phyloP scores from a whole-genome alignment of 306 rosid species.

The Crotalaria pallida region DNA sequence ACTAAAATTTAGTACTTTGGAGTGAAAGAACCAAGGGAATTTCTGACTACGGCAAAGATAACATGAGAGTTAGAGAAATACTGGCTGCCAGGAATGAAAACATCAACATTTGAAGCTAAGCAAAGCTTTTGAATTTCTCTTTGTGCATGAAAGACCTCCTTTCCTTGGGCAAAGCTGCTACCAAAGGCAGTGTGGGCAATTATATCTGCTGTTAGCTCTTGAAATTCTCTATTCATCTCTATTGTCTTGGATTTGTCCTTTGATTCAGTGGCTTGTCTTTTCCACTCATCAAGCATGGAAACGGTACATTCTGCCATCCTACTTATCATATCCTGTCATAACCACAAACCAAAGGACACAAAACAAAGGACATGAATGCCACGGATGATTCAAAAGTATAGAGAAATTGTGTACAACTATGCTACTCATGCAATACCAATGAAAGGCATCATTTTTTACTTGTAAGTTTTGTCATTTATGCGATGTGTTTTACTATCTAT shows the following conservation, averaged over 20 bases:
- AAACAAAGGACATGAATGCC: not conserved
- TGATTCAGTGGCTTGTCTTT: not conserved
- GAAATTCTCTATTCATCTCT: constrained; percentile 17
- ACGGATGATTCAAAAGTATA: not conserved
- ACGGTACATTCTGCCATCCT: constrained; percentile 30
- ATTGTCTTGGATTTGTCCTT: not conserved
- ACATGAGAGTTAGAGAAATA: not conserved
- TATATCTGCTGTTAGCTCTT: constrained; percentile 27
- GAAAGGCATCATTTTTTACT: not conserved
- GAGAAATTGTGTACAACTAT: not conserved
- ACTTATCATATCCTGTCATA: constrained; percentile 29
- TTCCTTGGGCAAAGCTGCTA: constrained; percentile 23
- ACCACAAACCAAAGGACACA: too few relatives aligned
- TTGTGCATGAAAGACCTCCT: constrained; percentile 24
- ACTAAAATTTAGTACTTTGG: not conserved
- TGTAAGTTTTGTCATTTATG: not conserved
- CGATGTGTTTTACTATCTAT: too few relatives aligned
- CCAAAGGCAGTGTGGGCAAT: constrained; percentile 32
- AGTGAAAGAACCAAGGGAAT: not conserved
- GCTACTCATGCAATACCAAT: not conserved
- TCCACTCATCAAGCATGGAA: constrained; percentile 26
- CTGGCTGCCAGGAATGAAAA: constrained; percentile 36
- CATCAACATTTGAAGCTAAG: not conserved
- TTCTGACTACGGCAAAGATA: not conserved
- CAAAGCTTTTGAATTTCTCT: not conserved